Conservation (phyloP, 129 eudicot genomes). For the Cynara cardunculus region DNA sequence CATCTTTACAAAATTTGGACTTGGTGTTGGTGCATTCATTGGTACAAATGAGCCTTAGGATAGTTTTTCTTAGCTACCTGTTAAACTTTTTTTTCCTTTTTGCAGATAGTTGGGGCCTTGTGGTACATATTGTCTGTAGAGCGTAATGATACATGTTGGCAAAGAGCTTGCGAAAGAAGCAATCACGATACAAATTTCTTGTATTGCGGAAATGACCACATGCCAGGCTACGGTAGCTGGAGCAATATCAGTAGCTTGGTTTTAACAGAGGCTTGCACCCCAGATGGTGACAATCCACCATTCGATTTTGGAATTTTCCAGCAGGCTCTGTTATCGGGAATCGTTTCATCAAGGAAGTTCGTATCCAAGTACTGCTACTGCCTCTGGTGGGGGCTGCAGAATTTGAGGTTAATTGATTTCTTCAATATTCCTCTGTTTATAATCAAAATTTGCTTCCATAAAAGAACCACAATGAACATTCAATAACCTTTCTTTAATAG, state of each 20-base stretch:
- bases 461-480: not conserved
- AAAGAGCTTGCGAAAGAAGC: constrained; percentile 47
- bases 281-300: constrained; percentile 43
- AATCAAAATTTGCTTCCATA: not conserved
- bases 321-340: constrained; percentile 75
- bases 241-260: constrained; percentile 45
- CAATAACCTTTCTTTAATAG: not conserved
- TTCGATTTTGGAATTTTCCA: constrained; percentile 86
- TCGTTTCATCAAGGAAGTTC: constrained; percentile 59
- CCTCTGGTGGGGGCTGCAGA: constrained; percentile 98
- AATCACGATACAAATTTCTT: constrained; percentile 37
- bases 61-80: no score
- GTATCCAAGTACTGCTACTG: constrained; percentile 81
- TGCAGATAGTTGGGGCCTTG: constrained; percentile 93
- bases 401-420: constrained; percentile 56
- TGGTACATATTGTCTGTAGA: constrained; percentile 85
- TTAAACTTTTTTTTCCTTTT: not conserved
- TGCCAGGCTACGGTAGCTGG: constrained; percentile 51
- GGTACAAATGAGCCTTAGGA: no score
- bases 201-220: constrained; percentile 69
- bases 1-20: no score
- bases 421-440: not conserved
- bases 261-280: constrained; percentile 45
- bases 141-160: constrained; percentile 85
- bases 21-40: no score